Evolutionary conservation across 1,284 basidiomycete species (phyloP).

Genomic region (Cystobasidiaceae sp.): DNA sequence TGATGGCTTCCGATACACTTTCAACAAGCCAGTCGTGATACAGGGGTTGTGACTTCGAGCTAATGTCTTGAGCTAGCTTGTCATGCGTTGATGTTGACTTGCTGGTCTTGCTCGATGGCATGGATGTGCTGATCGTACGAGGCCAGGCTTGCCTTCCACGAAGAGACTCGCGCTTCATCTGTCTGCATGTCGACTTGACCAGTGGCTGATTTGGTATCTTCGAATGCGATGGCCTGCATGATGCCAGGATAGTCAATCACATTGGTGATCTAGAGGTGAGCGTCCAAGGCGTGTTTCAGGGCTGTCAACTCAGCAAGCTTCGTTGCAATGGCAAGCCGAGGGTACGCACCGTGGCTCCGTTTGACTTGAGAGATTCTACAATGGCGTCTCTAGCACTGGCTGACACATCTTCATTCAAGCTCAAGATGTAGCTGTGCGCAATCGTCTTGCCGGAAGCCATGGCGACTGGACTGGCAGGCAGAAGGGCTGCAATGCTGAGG

Average conservation of each 20-base stretch:
- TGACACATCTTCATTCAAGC: slow-evolving; percentile 14
- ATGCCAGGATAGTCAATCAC: slow-evolving; percentile 28
- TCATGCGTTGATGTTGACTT: slow-evolving; percentile 18
- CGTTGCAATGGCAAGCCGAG: too few relatives aligned
- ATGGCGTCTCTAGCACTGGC: slow-evolving; percentile 6
- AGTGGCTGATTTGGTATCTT: slow-evolving; percentile 4
- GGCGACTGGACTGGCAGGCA: not conserved
- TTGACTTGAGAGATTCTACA: slow-evolving; percentile 9
- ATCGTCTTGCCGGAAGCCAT: slow-evolving; percentile 1
- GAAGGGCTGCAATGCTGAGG: not conserved
- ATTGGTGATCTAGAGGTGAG: slow-evolving; percentile 23
- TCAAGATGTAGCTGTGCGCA: slow-evolving; percentile 22
- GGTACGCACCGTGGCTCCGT: slow-evolving; percentile 13
- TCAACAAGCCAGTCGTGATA: not conserved
- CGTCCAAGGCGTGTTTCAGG: too few relatives aligned
- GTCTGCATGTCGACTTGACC: slow-evolving; percentile 12
- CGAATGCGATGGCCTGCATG: slow-evolving; percentile 25
- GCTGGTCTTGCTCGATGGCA: slow-evolving; percentile 26
- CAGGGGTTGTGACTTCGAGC: not conserved
- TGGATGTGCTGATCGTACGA: slow-evolving; percentile 11
- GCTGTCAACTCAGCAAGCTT: too few relatives aligned
- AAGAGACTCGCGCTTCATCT: slow-evolving; percentile 15
- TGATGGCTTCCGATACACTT: not conserved
- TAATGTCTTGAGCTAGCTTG: not conserved
- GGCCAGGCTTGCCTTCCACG: slow-evolving; percentile 18